Base-by-base conservation (phyloP, 345 rosid genomes). In the Euphorbia pulcherrima region DNA sequence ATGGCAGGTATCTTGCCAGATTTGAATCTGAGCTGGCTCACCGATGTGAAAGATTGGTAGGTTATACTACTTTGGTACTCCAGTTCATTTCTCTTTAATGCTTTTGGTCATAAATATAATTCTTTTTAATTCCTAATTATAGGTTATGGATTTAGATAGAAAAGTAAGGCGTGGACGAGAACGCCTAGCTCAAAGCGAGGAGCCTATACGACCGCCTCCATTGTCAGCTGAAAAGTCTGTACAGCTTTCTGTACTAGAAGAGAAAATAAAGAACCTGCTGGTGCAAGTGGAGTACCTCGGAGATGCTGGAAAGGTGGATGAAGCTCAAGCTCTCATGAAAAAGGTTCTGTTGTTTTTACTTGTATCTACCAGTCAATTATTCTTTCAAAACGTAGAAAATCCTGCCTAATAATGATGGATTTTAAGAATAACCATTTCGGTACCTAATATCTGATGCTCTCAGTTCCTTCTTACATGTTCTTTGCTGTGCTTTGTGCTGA, bases 321-420 rank as follows among this genome's bases (percentile, higher is more conserved):
- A 95, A 86, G 99, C 99, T 77, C 97, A 95, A 84, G 97, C 97
- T 48, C 89, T 94, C 7, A 94, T 94, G 99, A 91, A 88, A 78
- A 94, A 91, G 97, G 99, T 94, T 73, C 5, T 68, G 26, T 64
- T 65, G 60, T 60, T 37, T 2, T 53, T 6, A 0, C 64, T 55
- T 44, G 24, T 47, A 5, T 39, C 6, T 28, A 1, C 1, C 39
- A 37, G 17, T 12, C 47, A 47, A 33, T 48, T 5, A 9, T 30
- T 46, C 9, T 26, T 16, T 18, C n/a, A n/a, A n/a, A n/a, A n/a
- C n/a, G n/a, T n/a, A 24, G 26, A 18, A 46, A 46, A 63, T 6
- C 14, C 37, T 14, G 24, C 40, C 24, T 26, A 33, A n/a, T n/a
- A n/a, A n/a, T n/a, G n/a, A 63, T 40, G 51, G 24, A 44, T 30